These are phyloP conservation scores for Malus asiatica DNA, from an alignment of 306 rosid genomes.

Conservation along the genomic window DNA sequence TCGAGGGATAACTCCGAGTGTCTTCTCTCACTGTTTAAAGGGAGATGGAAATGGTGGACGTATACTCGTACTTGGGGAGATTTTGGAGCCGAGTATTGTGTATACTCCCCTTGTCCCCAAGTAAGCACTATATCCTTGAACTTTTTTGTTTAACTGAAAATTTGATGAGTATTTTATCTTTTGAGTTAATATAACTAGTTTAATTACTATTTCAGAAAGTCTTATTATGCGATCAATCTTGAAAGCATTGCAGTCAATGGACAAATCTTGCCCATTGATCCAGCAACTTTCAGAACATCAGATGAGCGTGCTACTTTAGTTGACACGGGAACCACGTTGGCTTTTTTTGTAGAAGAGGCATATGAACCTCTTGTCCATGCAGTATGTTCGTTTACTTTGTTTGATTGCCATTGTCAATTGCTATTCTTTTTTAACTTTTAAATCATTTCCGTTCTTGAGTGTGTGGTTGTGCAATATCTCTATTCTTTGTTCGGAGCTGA, in stretches of 20 bases:
- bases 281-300: constrained; percentile 59
- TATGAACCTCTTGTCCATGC: constrained; percentile 68
- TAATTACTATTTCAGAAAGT: constrained; percentile 55
- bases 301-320: constrained; percentile 65
- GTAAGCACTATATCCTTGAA: constrained; percentile 18
- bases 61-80: too few relatives aligned
- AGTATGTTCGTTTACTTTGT: constrained; percentile 40
- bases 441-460: not conserved
- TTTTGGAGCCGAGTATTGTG: too few relatives aligned
- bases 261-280: constrained; percentile 58
- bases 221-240: constrained; percentile 61
- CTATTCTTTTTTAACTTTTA: not conserved
- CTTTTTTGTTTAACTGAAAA: not conserved
- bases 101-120: too few relatives aligned
- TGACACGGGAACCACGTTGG: constrained; percentile 78
- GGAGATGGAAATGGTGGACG: too few relatives aligned
- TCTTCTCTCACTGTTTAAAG: too few relatives aligned
- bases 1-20: too few relatives aligned
- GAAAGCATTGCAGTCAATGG: constrained; percentile 80
- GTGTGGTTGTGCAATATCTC: not conserved
- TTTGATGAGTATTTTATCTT: not conserved
- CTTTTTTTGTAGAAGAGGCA: constrained; percentile 82
- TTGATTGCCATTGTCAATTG: not conserved
- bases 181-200: constrained; percentile 16
- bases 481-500: constrained; percentile 1